Conservation (phyloP, 768 basidiomycete species). For the Saitozyma sp. region DNA sequence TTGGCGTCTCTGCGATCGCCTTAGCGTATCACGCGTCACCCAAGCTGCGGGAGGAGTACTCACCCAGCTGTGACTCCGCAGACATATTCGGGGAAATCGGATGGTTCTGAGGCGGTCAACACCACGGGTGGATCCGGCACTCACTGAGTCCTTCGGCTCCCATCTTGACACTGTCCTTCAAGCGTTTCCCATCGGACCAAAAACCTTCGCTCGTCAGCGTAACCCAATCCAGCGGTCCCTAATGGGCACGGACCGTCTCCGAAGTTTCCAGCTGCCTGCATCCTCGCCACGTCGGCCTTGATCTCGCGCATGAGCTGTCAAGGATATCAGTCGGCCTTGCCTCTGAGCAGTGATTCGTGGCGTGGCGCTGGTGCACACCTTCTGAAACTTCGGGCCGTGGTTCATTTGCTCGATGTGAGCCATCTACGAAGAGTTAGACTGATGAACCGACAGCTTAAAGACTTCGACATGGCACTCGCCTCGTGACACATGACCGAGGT, state of each 20-base stretch:
- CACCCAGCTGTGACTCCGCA: slow-evolving; percentile 45
- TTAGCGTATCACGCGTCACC: background rate
- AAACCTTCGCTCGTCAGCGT: slow-evolving; percentile 33
- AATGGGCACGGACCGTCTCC: slow-evolving; percentile 44
- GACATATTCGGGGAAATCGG: slow-evolving; percentile 50
- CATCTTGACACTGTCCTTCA: slow-evolving; percentile 38
- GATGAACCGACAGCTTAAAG: background rate
- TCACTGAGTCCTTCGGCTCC: slow-evolving; percentile 39
- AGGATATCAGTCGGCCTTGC: slow-evolving; percentile 3
- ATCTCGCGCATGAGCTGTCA: slow-evolving; percentile 43
- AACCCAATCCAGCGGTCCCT: background rate
- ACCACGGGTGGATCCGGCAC: slow-evolving; percentile 1
- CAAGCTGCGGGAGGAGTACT: background rate
- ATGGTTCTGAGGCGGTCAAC: slow-evolving; percentile 17
- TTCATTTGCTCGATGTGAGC: slow-evolving; percentile 51
- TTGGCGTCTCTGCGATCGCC: slow-evolving; percentile 27
- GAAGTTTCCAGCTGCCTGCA: slow-evolving; percentile 46
- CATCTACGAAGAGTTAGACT: slow-evolving; percentile 21
- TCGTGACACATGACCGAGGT: slow-evolving; percentile 51
- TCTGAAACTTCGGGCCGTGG: slow-evolving; percentile 47
- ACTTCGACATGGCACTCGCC: slow-evolving; percentile 20
- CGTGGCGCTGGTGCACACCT: slow-evolving; percentile 16
- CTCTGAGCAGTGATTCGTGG: background rate
- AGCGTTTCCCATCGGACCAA: slow-evolving; percentile 48
- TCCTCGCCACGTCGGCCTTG: slow-evolving; percentile 38